phyloP scores from a whole-genome alignment of 2,329 filamentous ascomycete genomes.

The Coleophoma cylindrospora region DNA sequence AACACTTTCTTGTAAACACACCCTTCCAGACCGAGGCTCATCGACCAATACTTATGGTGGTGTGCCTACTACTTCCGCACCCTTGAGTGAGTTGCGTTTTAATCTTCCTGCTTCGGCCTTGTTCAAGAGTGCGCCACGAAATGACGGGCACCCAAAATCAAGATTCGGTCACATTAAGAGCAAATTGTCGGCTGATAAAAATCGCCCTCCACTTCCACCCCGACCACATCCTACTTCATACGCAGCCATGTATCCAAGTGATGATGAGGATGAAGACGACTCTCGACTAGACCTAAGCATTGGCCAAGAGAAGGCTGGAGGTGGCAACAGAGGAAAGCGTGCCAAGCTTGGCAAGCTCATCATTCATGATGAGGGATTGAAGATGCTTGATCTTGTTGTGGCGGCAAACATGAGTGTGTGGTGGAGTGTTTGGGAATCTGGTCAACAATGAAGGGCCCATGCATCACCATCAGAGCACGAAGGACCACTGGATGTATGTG shows the following conservation, averaged over 20 bases:
- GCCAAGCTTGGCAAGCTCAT: conserved; percentile 94
- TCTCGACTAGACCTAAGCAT: conserved; percentile 65
- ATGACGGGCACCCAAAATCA: conserved; percentile 9
- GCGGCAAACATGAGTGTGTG: conserved; percentile 89
- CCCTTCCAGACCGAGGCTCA: conserved; percentile 44
- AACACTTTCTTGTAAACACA: conserved; percentile 69
- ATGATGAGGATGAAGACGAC: conserved; percentile 27
- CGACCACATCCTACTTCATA: conserved; percentile 16
- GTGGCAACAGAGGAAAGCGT: conserved; percentile 77
- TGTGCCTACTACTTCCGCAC: conserved; percentile 13
- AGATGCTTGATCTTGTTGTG: conserved; percentile 92
- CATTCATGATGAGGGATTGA: conserved; percentile 80
- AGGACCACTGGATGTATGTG: too few species aligned
- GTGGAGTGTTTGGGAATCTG: conserved; percentile 77
- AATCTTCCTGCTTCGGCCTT: conserved; percentile 66
- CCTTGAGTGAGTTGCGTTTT: conserved; percentile 81
- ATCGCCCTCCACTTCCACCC: conserved; percentile 11
- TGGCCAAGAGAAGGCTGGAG: conserved; percentile 78
- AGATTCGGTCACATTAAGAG: conserved; percentile 22
- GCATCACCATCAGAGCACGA: too few species aligned
- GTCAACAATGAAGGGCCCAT: neutral
- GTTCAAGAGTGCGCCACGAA: conserved; percentile 27
- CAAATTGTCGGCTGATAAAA: conserved; percentile 24
- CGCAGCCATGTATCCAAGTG: conserved; percentile 16
- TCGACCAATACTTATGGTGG: conserved; percentile 9